Evolutionary conservation across 768 basidiomycete species (phyloP), one percentile per base, ranked within the genome.

Genomic region (Coprinopsis strossmayeri): DNA sequence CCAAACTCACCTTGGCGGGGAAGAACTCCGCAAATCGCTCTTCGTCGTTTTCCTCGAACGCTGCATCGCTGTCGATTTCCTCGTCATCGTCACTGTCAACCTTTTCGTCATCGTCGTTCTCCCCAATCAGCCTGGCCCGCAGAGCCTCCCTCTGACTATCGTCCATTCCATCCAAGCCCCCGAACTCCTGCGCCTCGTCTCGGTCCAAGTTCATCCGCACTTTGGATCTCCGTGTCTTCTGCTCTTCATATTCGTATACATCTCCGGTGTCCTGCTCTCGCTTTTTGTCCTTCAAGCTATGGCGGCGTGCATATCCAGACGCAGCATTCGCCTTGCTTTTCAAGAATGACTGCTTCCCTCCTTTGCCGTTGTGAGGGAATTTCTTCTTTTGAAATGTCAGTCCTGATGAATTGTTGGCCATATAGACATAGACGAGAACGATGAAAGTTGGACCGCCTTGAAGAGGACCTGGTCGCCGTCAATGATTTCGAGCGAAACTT

Each of bases 61-160:
- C 91, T 53, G 73, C 82, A 57, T 93, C 91, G 53, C 82, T 86
- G 51, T 90, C 87, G 38, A 92, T 78, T 52, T 92, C 89, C 59
- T 92, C 89, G 58, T 93, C 91, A 53, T 93, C 87, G 1, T 68
- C 80, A 52, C 77, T 79, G 27, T 72, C 81, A 54, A 89, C 73
- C 53, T 58, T 64, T 49, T 79, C 72, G 38, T 71, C 69, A 26
- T 80, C 81, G 11, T 64, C 72, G 28, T 72, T 63, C 52, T 78
- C 77, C 4, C 73, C 77, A 43, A 80, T 68, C 40, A 87, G 58
- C 53, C 76, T 68, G 15, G 80, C 69, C 25, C 44, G 15, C 7
- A 50, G 27, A 1, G 34, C 26, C 34, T 50, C 49, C 11, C 44
- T 25, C 44, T 45, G 34, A 9, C 18, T 34, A 23, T 50, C 43